Percentiles rank a stretch among this genome's conserved stretches.
Evolutionary conservation across 805 yeast species (phyloP).

Genomic region (Saturnispora serradocipensis): DNA sequence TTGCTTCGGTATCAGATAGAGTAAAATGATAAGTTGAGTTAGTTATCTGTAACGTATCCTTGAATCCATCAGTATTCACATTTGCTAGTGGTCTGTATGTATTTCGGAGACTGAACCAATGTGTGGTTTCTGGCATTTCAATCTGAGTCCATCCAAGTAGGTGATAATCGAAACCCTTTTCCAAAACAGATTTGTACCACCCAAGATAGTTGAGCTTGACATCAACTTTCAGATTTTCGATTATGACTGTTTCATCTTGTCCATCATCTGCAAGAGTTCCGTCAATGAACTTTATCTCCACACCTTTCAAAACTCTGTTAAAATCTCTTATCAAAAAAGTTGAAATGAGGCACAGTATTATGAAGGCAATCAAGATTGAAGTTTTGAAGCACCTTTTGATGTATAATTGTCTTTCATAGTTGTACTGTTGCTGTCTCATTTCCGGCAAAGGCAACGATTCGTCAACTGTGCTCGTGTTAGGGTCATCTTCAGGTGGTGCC

Average conservation of each 20-base stretch:
- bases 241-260: background rate
- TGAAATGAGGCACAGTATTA: background rate
- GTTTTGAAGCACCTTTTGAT: background rate
- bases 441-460: conserved; percentile 4
- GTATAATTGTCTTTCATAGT: background rate
- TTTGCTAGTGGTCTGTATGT: background rate
- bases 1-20: background rate
- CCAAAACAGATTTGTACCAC: background rate
- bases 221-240: background rate
- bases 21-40: background rate
- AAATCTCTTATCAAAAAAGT: background rate
- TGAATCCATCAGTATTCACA: background rate
- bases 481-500: conserved; percentile 1
- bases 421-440: conserved; percentile 4
- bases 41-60: background rate
- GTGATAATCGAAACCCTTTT: conserved; percentile 1
- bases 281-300: background rate
- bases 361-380: background rate
- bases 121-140: background rate
- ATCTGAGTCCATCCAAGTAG: background rate
- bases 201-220: background rate
- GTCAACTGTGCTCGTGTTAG: conserved; percentile 2
- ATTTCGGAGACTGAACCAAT: background rate
- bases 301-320: background rate
- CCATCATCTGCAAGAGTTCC: background rate